Conservation (phyloP, 164 flowering plant species). For the Stephania japonica region DNA sequence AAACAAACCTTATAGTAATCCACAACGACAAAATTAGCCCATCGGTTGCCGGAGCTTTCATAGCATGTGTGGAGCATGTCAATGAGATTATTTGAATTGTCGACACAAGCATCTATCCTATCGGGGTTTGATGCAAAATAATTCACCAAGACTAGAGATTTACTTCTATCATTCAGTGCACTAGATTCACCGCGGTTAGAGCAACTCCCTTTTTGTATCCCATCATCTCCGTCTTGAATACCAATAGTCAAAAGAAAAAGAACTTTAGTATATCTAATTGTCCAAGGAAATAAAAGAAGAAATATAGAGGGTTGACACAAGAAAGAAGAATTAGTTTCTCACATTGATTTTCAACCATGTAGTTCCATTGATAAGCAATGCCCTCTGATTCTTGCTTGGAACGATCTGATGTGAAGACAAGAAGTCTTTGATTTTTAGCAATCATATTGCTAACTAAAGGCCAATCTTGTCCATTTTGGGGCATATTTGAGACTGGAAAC, state of each 20-base stretch:
- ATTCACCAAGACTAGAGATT: constrained; percentile 65
- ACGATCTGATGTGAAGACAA: constrained; percentile 82
- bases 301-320: too few species aligned
- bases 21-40: constrained; percentile 86
- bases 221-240: constrained; percentile 61
- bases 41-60: constrained; percentile 53
- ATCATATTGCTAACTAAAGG: constrained; percentile 84
- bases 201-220: constrained; percentile 63
- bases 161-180: constrained; percentile 41
- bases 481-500: constrained; percentile 90
- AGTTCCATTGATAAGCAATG: constrained; percentile 82
- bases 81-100: constrained; percentile 55
- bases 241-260: not conserved
- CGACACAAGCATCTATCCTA: constrained; percentile 29
- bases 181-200: constrained; percentile 56
- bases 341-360: constrained; percentile 93
- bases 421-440: constrained; percentile 59
- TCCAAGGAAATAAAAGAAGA: not conserved
- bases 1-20: constrained; percentile 72
- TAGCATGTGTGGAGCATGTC: constrained; percentile 66
- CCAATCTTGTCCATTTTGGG: constrained; percentile 77
- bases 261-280: too few species aligned
- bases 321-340: constrained; percentile 20
- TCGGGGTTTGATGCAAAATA: constrained; percentile 45
- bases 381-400: constrained; percentile 88